Evolutionary conservation across 768 basidiomycete genomes (phyloP).

Genomic region (Collybia mongolica): DNA sequence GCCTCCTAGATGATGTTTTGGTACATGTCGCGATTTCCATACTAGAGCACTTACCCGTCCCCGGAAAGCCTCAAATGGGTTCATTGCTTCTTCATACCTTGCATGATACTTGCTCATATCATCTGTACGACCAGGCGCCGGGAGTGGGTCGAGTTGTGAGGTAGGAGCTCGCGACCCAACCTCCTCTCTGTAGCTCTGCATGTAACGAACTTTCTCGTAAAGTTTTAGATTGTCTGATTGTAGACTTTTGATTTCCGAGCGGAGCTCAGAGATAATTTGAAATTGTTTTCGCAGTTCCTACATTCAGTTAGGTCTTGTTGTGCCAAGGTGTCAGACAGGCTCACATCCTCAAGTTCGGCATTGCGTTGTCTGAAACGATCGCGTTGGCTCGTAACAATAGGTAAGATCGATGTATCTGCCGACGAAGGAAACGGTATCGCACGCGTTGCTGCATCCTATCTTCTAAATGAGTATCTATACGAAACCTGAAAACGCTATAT

Average conservation of each 20-base stretch:
- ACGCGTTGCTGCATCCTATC: constrained; percentile 11
- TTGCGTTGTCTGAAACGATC: constrained; percentile 98
- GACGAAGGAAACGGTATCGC: constrained; percentile 29
- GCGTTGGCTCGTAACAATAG: constrained; percentile 95
- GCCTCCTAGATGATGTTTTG: constrained; percentile 65
- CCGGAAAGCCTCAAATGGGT: constrained; percentile 97
- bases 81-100: constrained; percentile 96
- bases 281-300: constrained; percentile 96
- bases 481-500: not conserved
- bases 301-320: not conserved
- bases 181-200: constrained; percentile 93
- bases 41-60: constrained; percentile 67
- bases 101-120: constrained; percentile 88
- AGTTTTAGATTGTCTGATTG: constrained; percentile 96
- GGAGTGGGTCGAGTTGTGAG: constrained; percentile 70
- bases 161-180: constrained; percentile 49
- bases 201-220: constrained; percentile 98
- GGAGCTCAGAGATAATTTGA: constrained; percentile 91
- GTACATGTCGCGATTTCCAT: constrained; percentile 1
- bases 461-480: not conserved
- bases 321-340: constrained; percentile 9
- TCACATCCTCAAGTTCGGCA: constrained; percentile 92
- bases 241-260: constrained; percentile 85
- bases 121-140: constrained; percentile 46
- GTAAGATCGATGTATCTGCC: constrained; percentile 93